A percentile compares a stretch with the other conserved stretches of the same genome.
Conservation (phyloP, 2,329 filamentous ascomycete species). For the Pseudocercospora cruenta region DNA sequence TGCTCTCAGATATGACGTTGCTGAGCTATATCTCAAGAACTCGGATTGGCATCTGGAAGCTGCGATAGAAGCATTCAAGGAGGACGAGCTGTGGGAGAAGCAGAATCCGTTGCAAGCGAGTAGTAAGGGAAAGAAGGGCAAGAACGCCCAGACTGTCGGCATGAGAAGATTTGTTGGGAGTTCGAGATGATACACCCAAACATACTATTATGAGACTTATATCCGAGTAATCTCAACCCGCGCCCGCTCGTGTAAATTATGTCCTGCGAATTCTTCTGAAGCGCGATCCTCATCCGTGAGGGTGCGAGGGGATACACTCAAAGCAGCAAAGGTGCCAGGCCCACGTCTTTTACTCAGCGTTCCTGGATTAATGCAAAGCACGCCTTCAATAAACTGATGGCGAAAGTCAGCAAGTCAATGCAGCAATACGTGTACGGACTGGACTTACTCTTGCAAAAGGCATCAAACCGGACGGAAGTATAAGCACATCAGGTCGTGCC, state of each 20-base stretch:
- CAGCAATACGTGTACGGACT: not conserved
- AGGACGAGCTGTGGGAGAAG: conserved; percentile 76
- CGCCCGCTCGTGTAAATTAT: conserved; percentile 79
- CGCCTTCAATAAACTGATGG: conserved; percentile 82
- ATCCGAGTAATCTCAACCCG: conserved; percentile 88
- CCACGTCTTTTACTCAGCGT: conserved; percentile 81
- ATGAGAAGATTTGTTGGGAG: conserved; percentile 42
- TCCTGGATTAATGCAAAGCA: conserved; percentile 88
- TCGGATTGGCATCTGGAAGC: conserved; percentile 66
- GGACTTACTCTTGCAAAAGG: conserved; percentile 80
- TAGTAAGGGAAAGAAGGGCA: conserved; percentile 51
- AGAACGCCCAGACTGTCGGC: conserved; percentile 37
- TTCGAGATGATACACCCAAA: not conserved
- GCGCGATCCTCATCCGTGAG: conserved; percentile 62
- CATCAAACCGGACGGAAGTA: conserved; percentile 79
- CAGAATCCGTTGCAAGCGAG: conserved; percentile 62
- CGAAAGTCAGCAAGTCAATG: conserved; percentile 15
- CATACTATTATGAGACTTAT: conserved; percentile 37
- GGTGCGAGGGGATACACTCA: conserved; percentile 71
- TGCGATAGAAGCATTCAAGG: conserved; percentile 67
- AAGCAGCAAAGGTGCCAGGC: conserved; percentile 80
- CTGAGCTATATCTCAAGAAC: conserved; percentile 74
- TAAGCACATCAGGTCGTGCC: conserved; percentile 79
- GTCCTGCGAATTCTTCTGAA: conserved; percentile 63
- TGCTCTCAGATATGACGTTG: conserved; percentile 64